These are phyloP conservation scores for Vickermania spadyakhi DNA, from an alignment of 208 protist genomes.

Conservation along the genomic window DNA sequence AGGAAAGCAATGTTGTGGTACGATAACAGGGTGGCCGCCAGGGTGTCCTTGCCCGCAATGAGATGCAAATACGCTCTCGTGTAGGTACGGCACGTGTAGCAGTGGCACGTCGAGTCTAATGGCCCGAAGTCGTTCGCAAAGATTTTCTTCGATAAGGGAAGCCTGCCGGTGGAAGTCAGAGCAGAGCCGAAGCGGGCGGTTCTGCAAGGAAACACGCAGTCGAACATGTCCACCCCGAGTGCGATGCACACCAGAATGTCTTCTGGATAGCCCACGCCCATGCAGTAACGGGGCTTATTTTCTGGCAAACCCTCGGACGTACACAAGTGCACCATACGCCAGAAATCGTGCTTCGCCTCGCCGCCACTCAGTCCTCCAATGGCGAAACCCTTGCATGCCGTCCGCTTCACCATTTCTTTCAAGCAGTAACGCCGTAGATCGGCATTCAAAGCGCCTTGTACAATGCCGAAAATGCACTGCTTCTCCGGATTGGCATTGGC, in stretches of 20 bases:
- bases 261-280: constrained; percentile 98
- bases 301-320: constrained; percentile 74
- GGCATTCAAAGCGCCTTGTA: constrained; percentile 94
- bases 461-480: constrained; percentile 98
- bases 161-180: constrained; percentile 73
- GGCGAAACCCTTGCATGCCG: constrained; percentile 94
- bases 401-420: constrained; percentile 89
- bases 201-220: constrained; percentile 99
- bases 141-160: constrained; percentile 67
- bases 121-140: constrained; percentile 68
- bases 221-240: constrained; percentile 99
- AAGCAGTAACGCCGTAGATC: constrained; percentile 88
- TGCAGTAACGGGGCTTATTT: constrained; percentile 96
- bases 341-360: constrained; percentile 97
- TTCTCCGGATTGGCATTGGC: constrained; percentile 89
- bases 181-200: constrained; percentile 96
- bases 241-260: constrained; percentile 98
- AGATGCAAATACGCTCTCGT: constrained; percentile 91
- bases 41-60: constrained; percentile 81
- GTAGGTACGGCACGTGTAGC: constrained; percentile 89
- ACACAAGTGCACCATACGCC: constrained; percentile 89
- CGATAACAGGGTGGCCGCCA: constrained; percentile 92
- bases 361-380: constrained; percentile 98
- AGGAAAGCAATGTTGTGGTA: constrained; percentile 98
- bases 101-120: constrained; percentile 86